phyloP scores from a whole-genome alignment of 371 early-diverging fungal genomes.

The Encephalitozoon intestinalis region DNA sequence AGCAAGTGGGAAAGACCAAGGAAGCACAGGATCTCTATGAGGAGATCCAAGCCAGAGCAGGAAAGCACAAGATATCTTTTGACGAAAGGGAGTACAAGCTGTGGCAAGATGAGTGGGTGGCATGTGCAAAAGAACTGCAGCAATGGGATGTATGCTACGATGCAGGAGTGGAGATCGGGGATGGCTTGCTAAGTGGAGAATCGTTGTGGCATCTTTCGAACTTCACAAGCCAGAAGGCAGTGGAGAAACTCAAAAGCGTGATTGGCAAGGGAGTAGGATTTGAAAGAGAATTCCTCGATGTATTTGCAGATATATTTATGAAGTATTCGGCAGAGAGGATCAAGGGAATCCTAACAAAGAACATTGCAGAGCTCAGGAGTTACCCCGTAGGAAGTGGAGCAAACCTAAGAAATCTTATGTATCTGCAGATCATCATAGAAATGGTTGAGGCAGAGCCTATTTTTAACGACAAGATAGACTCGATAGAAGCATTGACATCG shows the following conservation, averaged over 20 bases:
- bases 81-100: constrained; percentile 86
- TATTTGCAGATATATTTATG: neutral
- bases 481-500: constrained; percentile 27
- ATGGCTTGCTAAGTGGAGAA: constrained; percentile 51
- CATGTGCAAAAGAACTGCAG: constrained; percentile 78
- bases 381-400: constrained; percentile 23
- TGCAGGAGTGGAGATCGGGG: constrained; percentile 75
- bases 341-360: constrained; percentile 16
- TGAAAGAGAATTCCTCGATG: constrained; percentile 43
- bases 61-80: constrained; percentile 65
- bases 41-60: constrained; percentile 76
- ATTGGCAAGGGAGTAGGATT: constrained; percentile 1
- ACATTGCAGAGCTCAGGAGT: constrained; percentile 28
- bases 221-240: constrained; percentile 12
- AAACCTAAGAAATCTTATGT: constrained; percentile 11
- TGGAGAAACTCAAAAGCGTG: constrained; percentile 30
- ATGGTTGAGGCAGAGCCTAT: constrained; percentile 52
- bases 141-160: constrained; percentile 93
- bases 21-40: constrained; percentile 82
- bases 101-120: constrained; percentile 92
- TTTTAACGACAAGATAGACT: constrained; percentile 25
- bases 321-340: constrained; percentile 25
- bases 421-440: constrained; percentile 53
- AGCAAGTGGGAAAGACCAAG: constrained; percentile 82
- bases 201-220: constrained; percentile 35